phyloP scores from a whole-genome alignment of 148 eudicot species.

The Polygonum maritimum region DNA sequence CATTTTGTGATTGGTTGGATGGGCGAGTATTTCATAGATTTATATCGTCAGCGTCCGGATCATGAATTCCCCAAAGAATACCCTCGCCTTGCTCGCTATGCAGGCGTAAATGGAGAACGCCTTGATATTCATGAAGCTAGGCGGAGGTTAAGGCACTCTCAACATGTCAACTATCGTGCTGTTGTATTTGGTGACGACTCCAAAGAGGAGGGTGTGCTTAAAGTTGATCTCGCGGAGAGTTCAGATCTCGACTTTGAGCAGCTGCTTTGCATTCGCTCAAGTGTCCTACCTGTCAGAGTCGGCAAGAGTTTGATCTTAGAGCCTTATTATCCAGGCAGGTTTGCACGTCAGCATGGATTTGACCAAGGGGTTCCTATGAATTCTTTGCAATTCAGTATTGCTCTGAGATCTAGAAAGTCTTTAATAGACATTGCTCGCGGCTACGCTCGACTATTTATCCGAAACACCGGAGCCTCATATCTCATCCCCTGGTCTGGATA shows the following conservation, averaged over 20 bases:
- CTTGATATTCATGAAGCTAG: background rate
- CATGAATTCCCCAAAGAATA: background rate
- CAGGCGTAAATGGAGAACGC: background rate
- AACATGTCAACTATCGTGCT: background rate
- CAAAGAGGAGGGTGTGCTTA: too few relatives aligned
- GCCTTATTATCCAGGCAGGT: background rate
- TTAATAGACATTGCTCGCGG: background rate
- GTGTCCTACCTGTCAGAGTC: background rate
- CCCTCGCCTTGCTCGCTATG: background rate
- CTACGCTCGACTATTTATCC: background rate
- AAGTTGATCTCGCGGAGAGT: too few relatives aligned
- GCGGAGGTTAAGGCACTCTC: background rate
- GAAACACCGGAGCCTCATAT: background rate
- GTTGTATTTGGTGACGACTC: background rate
- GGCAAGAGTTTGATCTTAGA: background rate
- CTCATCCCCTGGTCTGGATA: background rate
- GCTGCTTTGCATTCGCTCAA: background rate
- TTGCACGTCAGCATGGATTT: background rate
- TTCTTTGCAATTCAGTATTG: background rate
- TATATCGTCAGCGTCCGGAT: background rate
- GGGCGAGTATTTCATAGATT: background rate
- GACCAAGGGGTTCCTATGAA: background rate
- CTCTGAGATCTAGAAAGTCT: background rate
- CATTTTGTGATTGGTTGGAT: background rate
- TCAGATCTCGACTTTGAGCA: too few relatives aligned